phyloP scores from a whole-genome alignment of 176 grass and related monocot species.

The Triticum turgidum region DNA sequence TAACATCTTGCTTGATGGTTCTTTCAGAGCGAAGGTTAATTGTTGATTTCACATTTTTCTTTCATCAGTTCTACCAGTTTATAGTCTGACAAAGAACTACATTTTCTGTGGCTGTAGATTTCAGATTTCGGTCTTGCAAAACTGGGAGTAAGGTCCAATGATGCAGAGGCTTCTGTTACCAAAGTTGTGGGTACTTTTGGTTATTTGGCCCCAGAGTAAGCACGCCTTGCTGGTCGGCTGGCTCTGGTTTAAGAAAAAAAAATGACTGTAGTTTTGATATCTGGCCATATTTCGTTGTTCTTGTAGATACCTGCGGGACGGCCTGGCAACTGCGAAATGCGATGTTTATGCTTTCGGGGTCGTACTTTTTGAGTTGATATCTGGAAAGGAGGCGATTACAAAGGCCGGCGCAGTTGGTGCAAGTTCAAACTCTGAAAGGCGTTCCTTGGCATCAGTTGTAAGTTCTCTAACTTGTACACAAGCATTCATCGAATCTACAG shows the following conservation, averaged over 20 bases:
- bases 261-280: background rate
- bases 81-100: background rate
- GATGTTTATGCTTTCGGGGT: slow-evolving; percentile 99
- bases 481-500: slow-evolving; percentile 5
- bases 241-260: background rate
- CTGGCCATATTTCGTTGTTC: slow-evolving; percentile 30
- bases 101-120: slow-evolving; percentile 55
- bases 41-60: background rate
- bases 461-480: slow-evolving; percentile 39
- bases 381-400: slow-evolving; percentile 93
- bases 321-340: slow-evolving; percentile 87
- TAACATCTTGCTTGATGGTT: slow-evolving; percentile 93
- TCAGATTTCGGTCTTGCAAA: slow-evolving; percentile 99
- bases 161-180: slow-evolving; percentile 89
- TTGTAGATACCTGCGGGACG: slow-evolving; percentile 85
- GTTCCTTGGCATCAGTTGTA: slow-evolving; percentile 94
- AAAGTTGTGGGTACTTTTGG: slow-evolving; percentile 99
- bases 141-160: slow-evolving; percentile 80
- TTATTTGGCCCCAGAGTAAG: slow-evolving; percentile 98
- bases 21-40: slow-evolving; percentile 89
- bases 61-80: background rate
- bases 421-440: slow-evolving; percentile 74
- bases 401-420: slow-evolving; percentile 49
- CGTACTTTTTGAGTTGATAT: slow-evolving; percentile 95
- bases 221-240: background rate